A percentile compares a stretch with the other conserved stretches of the same genome.
These are phyloP conservation scores for Hordeum vulgare DNA, from an alignment of 176 grass and related monocot species.

Conservation along the genomic window DNA sequence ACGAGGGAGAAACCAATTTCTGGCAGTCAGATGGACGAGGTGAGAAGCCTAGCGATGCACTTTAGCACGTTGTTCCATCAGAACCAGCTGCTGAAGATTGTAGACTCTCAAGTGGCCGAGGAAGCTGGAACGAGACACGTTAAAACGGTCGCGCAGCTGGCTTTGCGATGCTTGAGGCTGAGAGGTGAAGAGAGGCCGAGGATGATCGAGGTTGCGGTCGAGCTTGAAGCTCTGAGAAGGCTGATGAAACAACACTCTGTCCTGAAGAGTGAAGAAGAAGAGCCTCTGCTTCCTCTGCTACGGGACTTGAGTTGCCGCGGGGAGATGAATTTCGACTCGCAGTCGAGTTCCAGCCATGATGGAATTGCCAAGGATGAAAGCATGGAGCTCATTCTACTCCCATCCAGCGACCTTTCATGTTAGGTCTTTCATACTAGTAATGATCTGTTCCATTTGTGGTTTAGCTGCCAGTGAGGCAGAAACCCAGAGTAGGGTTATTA, in stretches of 20 bases:
- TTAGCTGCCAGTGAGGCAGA: not conserved
- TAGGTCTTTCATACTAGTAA: not conserved
- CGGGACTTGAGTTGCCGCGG: not conserved
- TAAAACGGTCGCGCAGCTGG: not conserved
- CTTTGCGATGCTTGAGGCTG: not conserved
- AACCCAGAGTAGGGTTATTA: not conserved
- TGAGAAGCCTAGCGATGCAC: conserved; percentile 36
- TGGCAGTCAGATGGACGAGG: not conserved
- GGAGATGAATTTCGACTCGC: not conserved
- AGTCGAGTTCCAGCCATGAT: not conserved
- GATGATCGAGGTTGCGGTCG: not conserved
- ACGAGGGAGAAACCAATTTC: conserved; percentile 46
- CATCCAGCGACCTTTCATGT: not conserved
- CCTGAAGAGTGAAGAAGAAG: not conserved
- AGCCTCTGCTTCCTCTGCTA: not conserved
- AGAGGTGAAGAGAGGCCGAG: conserved; percentile 39
- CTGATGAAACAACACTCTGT: not conserved
- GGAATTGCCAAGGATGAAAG: not conserved
- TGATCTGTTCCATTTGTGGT: not conserved
- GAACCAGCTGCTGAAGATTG: conserved; percentile 28
- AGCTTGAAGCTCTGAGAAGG: not conserved
- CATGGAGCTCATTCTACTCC: conserved; percentile 4
- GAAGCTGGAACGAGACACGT: conserved; percentile 38
- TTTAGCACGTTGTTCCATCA: conserved; percentile 29
- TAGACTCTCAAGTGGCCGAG: conserved; percentile 32